These are phyloP conservation scores for Isoetes taiwanensis DNA, from an alignment of 75 land plant genomes.

Conservation along the genomic window DNA sequence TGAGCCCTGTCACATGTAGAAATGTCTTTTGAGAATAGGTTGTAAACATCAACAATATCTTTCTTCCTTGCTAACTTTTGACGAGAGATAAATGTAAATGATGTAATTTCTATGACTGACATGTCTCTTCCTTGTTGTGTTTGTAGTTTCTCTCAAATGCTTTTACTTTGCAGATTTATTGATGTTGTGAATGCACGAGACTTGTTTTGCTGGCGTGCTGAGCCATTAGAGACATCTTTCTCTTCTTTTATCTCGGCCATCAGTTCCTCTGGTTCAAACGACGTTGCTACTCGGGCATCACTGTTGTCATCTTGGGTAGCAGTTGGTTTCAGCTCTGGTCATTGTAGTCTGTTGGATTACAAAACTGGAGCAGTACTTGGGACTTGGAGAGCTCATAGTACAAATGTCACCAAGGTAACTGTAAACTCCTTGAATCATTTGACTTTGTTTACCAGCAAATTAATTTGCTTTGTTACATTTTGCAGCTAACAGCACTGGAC, in stretches of 20 bases:
- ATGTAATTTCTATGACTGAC: too few species aligned
- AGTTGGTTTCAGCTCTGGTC: constrained; percentile 64
- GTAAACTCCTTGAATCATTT: not conserved
- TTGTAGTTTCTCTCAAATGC: too few species aligned
- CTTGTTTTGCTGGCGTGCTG: constrained; percentile 64
- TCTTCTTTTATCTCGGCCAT: constrained; percentile 74
- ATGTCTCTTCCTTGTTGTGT: too few species aligned
- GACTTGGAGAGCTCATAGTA: constrained; percentile 72
- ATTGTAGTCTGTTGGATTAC: constrained; percentile 53
- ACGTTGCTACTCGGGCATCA: constrained; percentile 13
- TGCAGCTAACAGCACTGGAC: constrained; percentile 69
- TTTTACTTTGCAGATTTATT: constrained; percentile 68
- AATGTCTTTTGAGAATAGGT: too few species aligned
- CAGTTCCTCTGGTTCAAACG: constrained; percentile 40
- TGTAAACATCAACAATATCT: too few species aligned
- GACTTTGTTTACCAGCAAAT: not conserved
- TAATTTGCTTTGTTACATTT: not conserved
- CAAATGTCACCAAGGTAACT: constrained; percentile 61
- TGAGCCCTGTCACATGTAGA: too few species aligned
- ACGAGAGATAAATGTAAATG: too few species aligned
- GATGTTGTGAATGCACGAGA: constrained; percentile 45
- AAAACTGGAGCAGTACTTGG: constrained; percentile 56
- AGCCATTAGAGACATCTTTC: constrained; percentile 28
- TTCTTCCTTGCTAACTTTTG: too few species aligned
- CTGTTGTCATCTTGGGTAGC: constrained; percentile 58